Percentiles rank a stretch among this genome's conserved stretches.
phyloP scores from a whole-genome alignment of 75 land plant species.

The Cryptomeria japonica region DNA sequence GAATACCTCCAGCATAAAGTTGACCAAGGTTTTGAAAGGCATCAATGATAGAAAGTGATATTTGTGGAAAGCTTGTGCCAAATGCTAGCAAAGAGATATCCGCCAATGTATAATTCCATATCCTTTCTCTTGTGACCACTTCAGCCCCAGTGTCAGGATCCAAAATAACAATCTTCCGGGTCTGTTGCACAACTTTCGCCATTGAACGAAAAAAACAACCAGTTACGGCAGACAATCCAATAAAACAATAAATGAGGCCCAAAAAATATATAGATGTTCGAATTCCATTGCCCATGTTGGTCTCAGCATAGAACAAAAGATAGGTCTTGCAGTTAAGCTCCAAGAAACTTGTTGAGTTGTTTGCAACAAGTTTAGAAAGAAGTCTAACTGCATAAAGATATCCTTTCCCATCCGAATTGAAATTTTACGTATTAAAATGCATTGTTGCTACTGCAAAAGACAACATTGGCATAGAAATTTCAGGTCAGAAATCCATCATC shows the following conservation, averaged over 20 bases:
- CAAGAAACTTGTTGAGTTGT: background rate
- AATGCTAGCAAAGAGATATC: constrained; percentile 79
- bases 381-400: background rate
- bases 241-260: constrained; percentile 72
- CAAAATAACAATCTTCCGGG: constrained; percentile 32
- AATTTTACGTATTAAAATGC: background rate
- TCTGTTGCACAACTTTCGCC: constrained; percentile 77
- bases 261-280: constrained; percentile 53
- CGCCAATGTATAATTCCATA: constrained; percentile 84
- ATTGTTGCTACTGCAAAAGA: constrained; percentile 3
- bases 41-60: constrained; percentile 82
- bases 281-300: constrained; percentile 34
- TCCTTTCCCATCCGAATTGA: background rate
- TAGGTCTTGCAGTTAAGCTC: constrained; percentile 46
- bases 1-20: constrained; percentile 59
- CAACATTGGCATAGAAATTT: background rate
- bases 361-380: background rate
- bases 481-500: background rate
- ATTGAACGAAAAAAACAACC: constrained; percentile 73
- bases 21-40: constrained; percentile 69
- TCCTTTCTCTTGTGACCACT: constrained; percentile 49
- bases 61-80: constrained; percentile 94
- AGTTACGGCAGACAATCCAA: constrained; percentile 86
- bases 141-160: constrained; percentile 51
- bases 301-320: constrained; percentile 49